phyloP scores from a whole-genome alignment of 805 yeast species.

The Trichomonascus vanleenenianus region DNA sequence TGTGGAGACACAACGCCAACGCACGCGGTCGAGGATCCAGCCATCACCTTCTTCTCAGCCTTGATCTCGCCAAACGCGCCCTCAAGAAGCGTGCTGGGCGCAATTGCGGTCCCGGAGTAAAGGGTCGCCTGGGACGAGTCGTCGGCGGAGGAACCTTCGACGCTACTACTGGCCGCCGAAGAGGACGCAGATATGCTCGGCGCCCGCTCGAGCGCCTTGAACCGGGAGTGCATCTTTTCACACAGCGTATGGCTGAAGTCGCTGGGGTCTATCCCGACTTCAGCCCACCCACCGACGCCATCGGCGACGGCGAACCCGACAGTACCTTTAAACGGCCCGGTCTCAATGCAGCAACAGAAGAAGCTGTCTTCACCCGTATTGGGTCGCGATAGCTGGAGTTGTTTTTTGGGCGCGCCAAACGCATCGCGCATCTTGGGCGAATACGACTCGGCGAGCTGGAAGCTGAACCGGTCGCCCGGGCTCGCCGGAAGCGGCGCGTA shows the following conservation, averaged over 20 bases:
- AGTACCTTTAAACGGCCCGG: constrained; percentile 9
- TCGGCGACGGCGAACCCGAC: constrained; percentile 45
- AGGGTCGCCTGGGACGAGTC: constrained; percentile 3
- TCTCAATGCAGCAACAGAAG: background rate
- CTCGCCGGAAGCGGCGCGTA: background rate
- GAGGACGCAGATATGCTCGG: too few relatives aligned
- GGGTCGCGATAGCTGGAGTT: background rate
- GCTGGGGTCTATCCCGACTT: constrained; percentile 81
- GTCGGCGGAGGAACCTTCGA: background rate
- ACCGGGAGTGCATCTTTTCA: constrained; percentile 39
- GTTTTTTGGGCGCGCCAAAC: background rate
- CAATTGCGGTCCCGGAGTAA: constrained; percentile 6
- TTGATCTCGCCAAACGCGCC: constrained; percentile 49
- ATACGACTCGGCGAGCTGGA: constrained; percentile 12
- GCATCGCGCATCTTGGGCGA: constrained; percentile 8
- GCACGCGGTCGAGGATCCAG: constrained; percentile 93
- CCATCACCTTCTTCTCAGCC: constrained; percentile 54
- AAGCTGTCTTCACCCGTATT: constrained; percentile 6
- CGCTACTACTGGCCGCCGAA: too few relatives aligned
- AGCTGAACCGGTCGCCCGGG: constrained; percentile 5
- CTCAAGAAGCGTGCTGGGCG: constrained; percentile 44
- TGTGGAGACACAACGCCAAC: constrained; percentile 55
- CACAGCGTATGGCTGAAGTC: constrained; percentile 81
- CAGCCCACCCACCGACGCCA: constrained; percentile 98
- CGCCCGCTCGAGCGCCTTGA: constrained; percentile 19